Evolutionary conservation across 108 stramenopile genomes (phyloP).

Genomic region (Conticribra weissflogii): DNA sequence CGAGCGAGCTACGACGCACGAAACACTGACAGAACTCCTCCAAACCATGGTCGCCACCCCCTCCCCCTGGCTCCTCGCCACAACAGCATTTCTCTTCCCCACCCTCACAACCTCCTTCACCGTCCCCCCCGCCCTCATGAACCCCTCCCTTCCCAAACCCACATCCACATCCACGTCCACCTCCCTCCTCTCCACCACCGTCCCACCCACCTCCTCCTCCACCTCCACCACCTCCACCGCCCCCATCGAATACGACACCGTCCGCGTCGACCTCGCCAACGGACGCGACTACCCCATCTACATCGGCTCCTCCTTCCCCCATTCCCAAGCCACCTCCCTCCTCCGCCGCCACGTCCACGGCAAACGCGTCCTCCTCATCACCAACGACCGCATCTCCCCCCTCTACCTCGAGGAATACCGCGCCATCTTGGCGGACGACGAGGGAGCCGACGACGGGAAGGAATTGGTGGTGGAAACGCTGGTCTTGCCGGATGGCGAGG

Average conservation of each 20-base stretch:
- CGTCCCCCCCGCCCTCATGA: not conserved
- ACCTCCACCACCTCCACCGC: conserved; percentile 1
- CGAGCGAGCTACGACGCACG: no score
- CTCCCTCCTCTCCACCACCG: not conserved
- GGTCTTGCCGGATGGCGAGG: conserved; percentile 87
- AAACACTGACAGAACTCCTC: no score
- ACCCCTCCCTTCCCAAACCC: not conserved
- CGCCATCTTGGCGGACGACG: conserved; percentile 37
- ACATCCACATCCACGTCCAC: not conserved
- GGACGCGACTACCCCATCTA: conserved; percentile 90
- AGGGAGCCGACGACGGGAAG: conserved; percentile 18
- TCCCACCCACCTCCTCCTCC: conserved; percentile 10
- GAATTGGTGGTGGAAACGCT: conserved; percentile 59
- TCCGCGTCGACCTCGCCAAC: conserved; percentile 77
- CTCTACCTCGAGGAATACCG: conserved; percentile 77
- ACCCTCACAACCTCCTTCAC: conserved; percentile 17
- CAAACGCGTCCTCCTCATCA: conserved; percentile 69
- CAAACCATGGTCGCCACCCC: conserved; percentile 1
- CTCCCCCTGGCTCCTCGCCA: conserved; percentile 10
- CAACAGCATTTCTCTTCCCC: conserved; percentile 1
- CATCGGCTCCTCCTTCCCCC: conserved; percentile 76
- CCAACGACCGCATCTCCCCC: conserved; percentile 82
- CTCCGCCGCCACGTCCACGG: conserved; percentile 57
- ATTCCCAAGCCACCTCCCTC: conserved; percentile 47
- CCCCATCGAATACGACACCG: conserved; percentile 61